Base-by-base conservation (phyloP, 2,329 filamentous ascomycete genomes). In the Phialophora tarda region DNA sequence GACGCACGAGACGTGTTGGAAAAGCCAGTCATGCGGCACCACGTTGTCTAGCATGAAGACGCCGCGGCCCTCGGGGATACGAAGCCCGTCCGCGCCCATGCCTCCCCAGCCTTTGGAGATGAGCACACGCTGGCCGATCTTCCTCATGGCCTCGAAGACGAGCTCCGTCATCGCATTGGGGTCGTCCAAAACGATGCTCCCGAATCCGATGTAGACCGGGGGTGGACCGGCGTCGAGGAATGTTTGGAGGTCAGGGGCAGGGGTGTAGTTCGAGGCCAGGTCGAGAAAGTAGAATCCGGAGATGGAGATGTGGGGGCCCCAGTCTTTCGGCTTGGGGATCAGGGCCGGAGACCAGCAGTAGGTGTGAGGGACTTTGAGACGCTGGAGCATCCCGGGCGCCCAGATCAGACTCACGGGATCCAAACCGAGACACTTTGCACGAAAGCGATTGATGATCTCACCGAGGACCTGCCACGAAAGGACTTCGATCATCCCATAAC, bases 391-490 rank as follows among this genome's bases (percentile, higher is more conserved):
- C 4, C 90, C 91, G 6, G 93, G 92, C 1, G 91, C 93, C 85
- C 90, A 94, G 51, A 96, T 88, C 4, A 91, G 80, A 66, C 90
- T 92, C 47, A 97, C 83, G 0, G 89, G 85, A 50, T 95, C 90
- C 0, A 97, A 81, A 26, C 90, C 89, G 1, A 96, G 83, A 17
- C 86, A 86, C 65, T 88, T 88, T 69, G 89, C 88, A 59, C 93
- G 84, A 74, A 96, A 97, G 11, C 88, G 85, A 74, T 97, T 97
- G 75, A 97, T 93, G 7, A 97, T 83, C 77, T 97, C 93, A 44
- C 93, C 93, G 3, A 97, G 80, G 0, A 92, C 92, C 78, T 96
- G 92, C 92, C 92, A 96, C 6, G 92, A 93, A 84, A 96, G 88
- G 85, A 95, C 91, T 72, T 96, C 92, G 2, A 96, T 90, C 24